phyloP scores from a whole-genome alignment of 768 basidiomycete species.

The Trametes punicea region DNA sequence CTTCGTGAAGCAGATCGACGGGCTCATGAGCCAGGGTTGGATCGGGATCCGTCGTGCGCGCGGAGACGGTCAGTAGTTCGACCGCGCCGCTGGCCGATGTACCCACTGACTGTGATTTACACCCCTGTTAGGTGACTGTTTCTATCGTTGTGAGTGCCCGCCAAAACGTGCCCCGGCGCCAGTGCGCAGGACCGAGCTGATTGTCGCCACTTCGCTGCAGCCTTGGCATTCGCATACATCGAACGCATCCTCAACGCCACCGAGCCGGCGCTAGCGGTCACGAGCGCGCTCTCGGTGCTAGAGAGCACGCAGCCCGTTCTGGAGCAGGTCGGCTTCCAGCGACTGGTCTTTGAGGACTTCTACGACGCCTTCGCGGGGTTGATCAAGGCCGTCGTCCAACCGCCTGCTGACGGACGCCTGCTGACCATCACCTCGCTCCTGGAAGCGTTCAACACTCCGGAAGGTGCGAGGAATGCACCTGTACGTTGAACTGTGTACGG shows the following conservation, averaged over 20 bases:
- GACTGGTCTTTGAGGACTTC: slow-evolving; percentile 71
- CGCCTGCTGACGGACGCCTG: slow-evolving; percentile 32
- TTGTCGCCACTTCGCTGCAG: slow-evolving; percentile 47
- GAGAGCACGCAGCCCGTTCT: slow-evolving; percentile 49
- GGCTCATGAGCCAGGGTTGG: slow-evolving; percentile 62
- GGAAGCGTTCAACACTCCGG: slow-evolving; percentile 49
- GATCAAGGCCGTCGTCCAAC: slow-evolving; percentile 42
- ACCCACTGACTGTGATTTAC: neutral
- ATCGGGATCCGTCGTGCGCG: slow-evolving; percentile 63
- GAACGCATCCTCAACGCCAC: slow-evolving; percentile 56
- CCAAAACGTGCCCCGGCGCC: neutral
- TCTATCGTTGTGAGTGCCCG: slow-evolving; percentile 71
- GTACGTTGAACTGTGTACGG: no score
- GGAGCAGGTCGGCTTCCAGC: slow-evolving; percentile 57
- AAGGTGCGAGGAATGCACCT: slow-evolving; percentile 34
- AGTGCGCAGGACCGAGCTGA: slow-evolving; percentile 10
- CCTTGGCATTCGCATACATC: slow-evolving; percentile 79
- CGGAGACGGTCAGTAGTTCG: slow-evolving; percentile 54
- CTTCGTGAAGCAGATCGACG: slow-evolving; percentile 76
- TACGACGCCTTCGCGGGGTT: slow-evolving; percentile 59
- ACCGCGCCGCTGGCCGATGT: neutral
- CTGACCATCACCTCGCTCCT: slow-evolving; percentile 42
- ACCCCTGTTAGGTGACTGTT: slow-evolving; percentile 69
- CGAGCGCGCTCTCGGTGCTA: slow-evolving; percentile 49
- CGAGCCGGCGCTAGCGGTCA: slow-evolving; percentile 46